A percentile compares a stretch with the other conserved stretches of the same genome.
Conservation (phyloP, 768 basidiomycete genomes). For the Fibroporia radiculosa region DNA sequence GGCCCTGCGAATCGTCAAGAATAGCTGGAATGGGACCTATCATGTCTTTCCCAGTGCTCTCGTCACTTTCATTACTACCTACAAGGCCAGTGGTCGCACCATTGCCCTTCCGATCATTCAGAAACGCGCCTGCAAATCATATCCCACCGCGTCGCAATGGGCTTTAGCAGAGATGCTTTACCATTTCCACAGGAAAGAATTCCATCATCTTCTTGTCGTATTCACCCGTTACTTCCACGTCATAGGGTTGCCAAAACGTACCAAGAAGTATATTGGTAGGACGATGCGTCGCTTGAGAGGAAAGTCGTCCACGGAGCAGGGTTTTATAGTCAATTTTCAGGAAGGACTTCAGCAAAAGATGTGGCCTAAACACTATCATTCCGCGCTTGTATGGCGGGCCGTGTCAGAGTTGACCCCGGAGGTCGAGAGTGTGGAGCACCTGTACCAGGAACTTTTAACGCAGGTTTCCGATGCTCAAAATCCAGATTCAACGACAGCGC, state of each 20-base stretch:
- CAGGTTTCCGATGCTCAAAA: neutral
- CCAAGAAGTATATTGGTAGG: slow-evolving; percentile 2
- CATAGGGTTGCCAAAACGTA: slow-evolving; percentile 40
- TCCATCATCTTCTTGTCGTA: slow-evolving; percentile 17
- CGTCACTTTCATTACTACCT: slow-evolving; percentile 10
- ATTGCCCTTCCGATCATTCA: slow-evolving; percentile 33
- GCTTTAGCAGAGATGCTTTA: slow-evolving; percentile 22
- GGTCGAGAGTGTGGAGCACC: neutral
- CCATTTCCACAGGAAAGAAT: slow-evolving; percentile 7
- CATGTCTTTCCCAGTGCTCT: slow-evolving; percentile 4
- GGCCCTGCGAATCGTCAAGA: slow-evolving; percentile 5
- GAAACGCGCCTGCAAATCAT: slow-evolving; percentile 1
- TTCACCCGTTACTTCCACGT: slow-evolving; percentile 46
- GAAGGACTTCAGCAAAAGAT: neutral
- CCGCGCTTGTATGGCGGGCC: slow-evolving; percentile 7
- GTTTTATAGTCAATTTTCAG: neutral
- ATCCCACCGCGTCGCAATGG: slow-evolving; percentile 13
- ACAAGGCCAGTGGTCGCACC: slow-evolving; percentile 42
- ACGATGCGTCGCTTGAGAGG: neutral
- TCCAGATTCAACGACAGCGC: neutral
- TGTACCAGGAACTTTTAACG: slow-evolving; percentile 3
- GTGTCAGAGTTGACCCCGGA: neutral
- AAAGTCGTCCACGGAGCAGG: neutral
- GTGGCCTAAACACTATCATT: slow-evolving; percentile 7
- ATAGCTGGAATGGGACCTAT: neutral